Base-by-base conservation (phyloP, 495 filamentous ascomycete species). In the Jackrogersella multiformis region DNA sequence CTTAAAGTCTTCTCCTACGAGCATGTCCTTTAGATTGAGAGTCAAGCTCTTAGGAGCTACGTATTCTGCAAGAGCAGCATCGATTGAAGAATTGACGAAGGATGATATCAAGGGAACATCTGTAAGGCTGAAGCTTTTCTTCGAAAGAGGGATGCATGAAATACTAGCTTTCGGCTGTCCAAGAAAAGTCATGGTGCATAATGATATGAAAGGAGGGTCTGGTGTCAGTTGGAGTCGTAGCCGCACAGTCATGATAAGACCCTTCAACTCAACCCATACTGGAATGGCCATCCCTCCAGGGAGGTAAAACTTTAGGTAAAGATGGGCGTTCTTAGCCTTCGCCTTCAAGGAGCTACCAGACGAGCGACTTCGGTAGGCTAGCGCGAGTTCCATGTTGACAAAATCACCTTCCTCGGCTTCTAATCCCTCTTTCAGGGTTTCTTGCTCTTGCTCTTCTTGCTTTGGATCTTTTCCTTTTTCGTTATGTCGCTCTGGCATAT, bases 371-470 rank as follows among this genome's bases (percentile, higher is more conserved):
- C 88, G 80, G 75, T 92, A 92, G 8, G 90, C 84, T 70, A 92
- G 89, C 2, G 85, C 86, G 39, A 92, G 76, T 66, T 92, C 90
- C 44, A 91, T 65, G 69, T 90, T 90, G 66, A 90, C 82, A 69
- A 91, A 91, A 64, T 90, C 87, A 4, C 89, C 89, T 69, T 90
- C 86, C 66, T 90, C 89, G 15, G 88, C 89, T 70, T 90, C 89
- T 85, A 90, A 87, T 0, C 88, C 88, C 66, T 89, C 85, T 7
- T 81, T 81, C 23, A 86, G 71, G 13, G 82, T 75, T 42, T 80
- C 69, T 49, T 85, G 73, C 26, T 85, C 78, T 30, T 83, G 74
- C 44, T 74, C 66, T 15, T 74, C 56, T 52, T 75, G 58, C 55
- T 77, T 64, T 12, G 64, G 10, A 38, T 68, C 69, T 20, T 68